A percentile compares a stretch with the other conserved stretches of the same genome.
Conservation (phyloP, 352 stramenopile genomes). For the Sclerospora graminicola region DNA sequence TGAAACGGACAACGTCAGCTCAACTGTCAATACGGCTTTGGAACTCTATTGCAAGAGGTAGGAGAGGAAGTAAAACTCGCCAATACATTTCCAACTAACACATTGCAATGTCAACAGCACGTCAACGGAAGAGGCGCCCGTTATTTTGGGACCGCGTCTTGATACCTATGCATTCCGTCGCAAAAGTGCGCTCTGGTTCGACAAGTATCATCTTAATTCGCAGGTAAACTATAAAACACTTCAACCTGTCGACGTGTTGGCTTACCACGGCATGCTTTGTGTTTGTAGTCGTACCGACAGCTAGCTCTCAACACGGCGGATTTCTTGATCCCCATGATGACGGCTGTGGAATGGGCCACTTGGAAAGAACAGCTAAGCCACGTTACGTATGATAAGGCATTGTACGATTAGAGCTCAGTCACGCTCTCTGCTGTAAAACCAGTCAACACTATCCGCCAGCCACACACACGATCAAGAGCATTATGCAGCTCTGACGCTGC, state of each 20-base stretch:
- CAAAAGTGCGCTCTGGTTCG: constrained; percentile 42
- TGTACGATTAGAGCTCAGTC: constrained; percentile 52
- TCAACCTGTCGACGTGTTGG: neutral
- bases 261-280: constrained; percentile 1
- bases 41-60: constrained; percentile 74
- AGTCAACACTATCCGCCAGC: neutral
- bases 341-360: constrained; percentile 68
- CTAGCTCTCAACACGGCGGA: constrained; percentile 65
- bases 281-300: constrained; percentile 60
- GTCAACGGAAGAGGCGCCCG: constrained; percentile 41
- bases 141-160: constrained; percentile 65
- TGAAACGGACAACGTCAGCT: constrained; percentile 22
- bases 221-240: constrained; percentile 28
- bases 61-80: neutral
- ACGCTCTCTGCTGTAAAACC: constrained; percentile 2
- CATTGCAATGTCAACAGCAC: constrained; percentile 30
- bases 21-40: constrained; percentile 48
- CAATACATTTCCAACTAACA: constrained; percentile 6
- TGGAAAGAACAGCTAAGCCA: constrained; percentile 74
- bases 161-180: constrained; percentile 65
- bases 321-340: constrained; percentile 77
- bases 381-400: constrained; percentile 63
- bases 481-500: constrained; percentile 10
- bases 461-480: constrained; percentile 10
- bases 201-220: constrained; percentile 78